phyloP scores from a whole-genome alignment of 1,284 basidiomycete genomes.

The Lentinula novae-zelandiae region DNA sequence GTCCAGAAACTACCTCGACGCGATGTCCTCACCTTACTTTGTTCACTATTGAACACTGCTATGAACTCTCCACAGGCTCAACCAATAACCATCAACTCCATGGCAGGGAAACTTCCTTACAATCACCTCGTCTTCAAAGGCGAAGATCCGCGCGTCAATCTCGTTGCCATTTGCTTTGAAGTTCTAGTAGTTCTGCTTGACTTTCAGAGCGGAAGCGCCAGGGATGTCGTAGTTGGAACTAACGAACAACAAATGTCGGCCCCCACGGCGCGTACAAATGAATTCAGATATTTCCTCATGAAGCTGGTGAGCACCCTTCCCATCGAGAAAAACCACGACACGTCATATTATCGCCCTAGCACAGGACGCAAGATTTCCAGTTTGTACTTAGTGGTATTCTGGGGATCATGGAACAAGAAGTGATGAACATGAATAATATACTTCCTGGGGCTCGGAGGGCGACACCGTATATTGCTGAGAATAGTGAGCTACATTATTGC shows the following conservation, averaged over 20 bases:
- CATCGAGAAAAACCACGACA: background rate
- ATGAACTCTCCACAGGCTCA: conserved; percentile 57
- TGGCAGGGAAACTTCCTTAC: conserved; percentile 75
- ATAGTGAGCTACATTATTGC: conserved; percentile 45
- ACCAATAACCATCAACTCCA: conserved; percentile 52
- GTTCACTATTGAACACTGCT: conserved; percentile 87
- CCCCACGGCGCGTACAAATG: conserved; percentile 74
- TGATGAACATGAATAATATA: conserved; percentile 68
- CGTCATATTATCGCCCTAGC: conserved; percentile 41
- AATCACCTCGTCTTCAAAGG: conserved; percentile 89
- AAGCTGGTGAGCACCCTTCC: conserved; percentile 61
- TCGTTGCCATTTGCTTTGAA: conserved; percentile 73
- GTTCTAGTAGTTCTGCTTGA: conserved; percentile 76
- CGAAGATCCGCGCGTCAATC: conserved; percentile 68
- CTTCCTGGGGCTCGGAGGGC: conserved; percentile 81
- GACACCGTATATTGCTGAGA: conserved; percentile 78
- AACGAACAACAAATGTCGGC: conserved; percentile 41
- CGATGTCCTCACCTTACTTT: conserved; percentile 82
- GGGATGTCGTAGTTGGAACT: conserved; percentile 40
- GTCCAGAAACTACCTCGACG: conserved; percentile 77
- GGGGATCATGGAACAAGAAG: conserved; percentile 70
- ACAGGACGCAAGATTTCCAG: conserved; percentile 82
- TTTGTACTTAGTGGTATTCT: conserved; percentile 78
- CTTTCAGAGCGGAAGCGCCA: conserved; percentile 73
- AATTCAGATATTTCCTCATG: conserved; percentile 86